phyloP scores from a whole-genome alignment of 2,329 filamentous ascomycete genomes.

The Monosporascus ibericus region DNA sequence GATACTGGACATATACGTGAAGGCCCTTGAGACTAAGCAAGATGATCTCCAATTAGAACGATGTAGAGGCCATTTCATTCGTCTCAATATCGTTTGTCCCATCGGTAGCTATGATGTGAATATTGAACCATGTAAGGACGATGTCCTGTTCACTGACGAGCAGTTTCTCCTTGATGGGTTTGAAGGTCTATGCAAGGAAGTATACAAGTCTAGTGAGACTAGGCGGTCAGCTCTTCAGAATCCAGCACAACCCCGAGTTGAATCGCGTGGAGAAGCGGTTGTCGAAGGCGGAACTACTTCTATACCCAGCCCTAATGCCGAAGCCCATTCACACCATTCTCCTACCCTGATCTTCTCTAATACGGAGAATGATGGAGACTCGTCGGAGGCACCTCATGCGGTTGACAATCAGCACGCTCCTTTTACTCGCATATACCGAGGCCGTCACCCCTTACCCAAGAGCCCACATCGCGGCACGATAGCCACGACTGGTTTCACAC shows the following conservation, averaged over 20 bases:
- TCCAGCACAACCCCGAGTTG: background rate
- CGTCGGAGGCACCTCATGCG: background rate
- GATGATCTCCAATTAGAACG: conserved; percentile 16
- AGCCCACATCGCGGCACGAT: background rate
- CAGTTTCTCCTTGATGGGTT: conserved; percentile 38
- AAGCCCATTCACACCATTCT: background rate
- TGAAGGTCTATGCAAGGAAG: conserved; percentile 33
- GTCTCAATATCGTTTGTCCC: conserved; percentile 57
- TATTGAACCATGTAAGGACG: conserved; percentile 64
- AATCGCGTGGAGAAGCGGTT: background rate
- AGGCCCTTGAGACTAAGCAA: conserved; percentile 33
- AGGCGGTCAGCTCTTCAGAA: background rate
- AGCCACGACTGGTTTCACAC: background rate
- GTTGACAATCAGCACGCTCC: background rate
- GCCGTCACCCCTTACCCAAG: background rate
- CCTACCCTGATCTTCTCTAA: background rate
- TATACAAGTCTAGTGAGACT: conserved; percentile 26
- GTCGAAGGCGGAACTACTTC: background rate
- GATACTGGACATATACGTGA: conserved; percentile 47
- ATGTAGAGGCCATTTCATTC: conserved; percentile 53
- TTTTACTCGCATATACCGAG: background rate
- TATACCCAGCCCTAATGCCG: background rate
- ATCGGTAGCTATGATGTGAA: conserved; percentile 64
- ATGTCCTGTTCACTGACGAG: conserved; percentile 61
- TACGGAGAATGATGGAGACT: background rate